Evolutionary conservation across 345 rosid genomes (phyloP).

Genomic region (thale cress (Arabidopsis thaliana)): TAIR10.1 NC_003070.9:27758501-27759000

Average conservation of each 20-base stretch:
- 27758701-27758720: not conserved
- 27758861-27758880: not conserved
- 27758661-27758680: not conserved
- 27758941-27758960: not conserved
- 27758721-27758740: not conserved
- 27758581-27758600: not conserved
- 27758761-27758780: not conserved
- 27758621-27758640: not conserved
- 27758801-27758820: not conserved
- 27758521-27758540: not conserved
- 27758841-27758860: not conserved
- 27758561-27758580: conserved; percentile 3
- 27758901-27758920: not conserved
- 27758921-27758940: not conserved
- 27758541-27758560: not conserved
- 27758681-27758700: not conserved
- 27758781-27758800: not conserved
- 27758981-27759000: conserved; percentile 34
- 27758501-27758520: conserved; percentile 15
- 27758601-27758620: conserved; percentile 10
- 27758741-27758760: too few species aligned
- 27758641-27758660: not conserved
- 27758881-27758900: conserved; percentile 32
- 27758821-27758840: conserved; percentile 1
- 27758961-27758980: not conserved